Percentiles rank a stretch among this genome's conserved stretches.
Evolutionary conservation across 805 yeast species (phyloP).

Genomic region (Dipodascus geniculatus): DNA sequence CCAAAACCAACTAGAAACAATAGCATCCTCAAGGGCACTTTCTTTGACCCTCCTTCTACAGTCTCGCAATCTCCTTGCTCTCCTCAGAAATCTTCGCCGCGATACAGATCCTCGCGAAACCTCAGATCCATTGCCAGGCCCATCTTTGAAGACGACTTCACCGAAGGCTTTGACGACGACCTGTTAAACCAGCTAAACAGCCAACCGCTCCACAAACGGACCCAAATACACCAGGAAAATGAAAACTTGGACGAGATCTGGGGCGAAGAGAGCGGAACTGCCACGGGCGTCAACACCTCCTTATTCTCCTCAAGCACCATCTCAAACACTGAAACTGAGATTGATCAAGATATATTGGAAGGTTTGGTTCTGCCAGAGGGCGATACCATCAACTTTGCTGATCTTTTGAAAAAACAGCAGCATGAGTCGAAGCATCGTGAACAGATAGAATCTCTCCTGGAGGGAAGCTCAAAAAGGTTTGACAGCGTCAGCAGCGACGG

Average conservation of each 20-base stretch:
- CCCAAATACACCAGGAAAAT: background rate
- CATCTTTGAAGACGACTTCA: constrained; percentile 8
- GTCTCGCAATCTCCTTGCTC: background rate
- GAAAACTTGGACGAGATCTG: constrained; percentile 8
- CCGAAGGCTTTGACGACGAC: constrained; percentile 11
- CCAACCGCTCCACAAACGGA: background rate
- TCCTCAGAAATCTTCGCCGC: background rate
- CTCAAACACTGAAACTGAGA: background rate
- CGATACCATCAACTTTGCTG: constrained; percentile 3
- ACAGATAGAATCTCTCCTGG: constrained; percentile 9
- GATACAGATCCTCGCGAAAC: background rate
- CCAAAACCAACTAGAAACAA: background rate
- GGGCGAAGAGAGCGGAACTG: constrained; percentile 8
- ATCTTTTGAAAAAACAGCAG: constrained; percentile 6
- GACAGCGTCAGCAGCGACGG: constrained; percentile 12
- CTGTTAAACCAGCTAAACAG: background rate
- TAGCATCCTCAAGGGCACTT: background rate
- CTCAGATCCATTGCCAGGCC: background rate
- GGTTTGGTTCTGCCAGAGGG: constrained; percentile 11
- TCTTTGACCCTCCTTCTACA: background rate
- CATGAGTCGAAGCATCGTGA: constrained; percentile 9
- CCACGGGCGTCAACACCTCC: constrained; percentile 6
- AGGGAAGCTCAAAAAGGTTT: constrained; percentile 6
- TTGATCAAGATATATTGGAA: constrained; percentile 8
- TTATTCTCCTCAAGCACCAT: constrained; percentile 2